Percentiles rank a stretch among this genome's conserved stretches.
These are phyloP conservation scores for Phytopythium delawarense DNA, from an alignment of 352 stramenopile species.

Conservation along the genomic window DNA sequence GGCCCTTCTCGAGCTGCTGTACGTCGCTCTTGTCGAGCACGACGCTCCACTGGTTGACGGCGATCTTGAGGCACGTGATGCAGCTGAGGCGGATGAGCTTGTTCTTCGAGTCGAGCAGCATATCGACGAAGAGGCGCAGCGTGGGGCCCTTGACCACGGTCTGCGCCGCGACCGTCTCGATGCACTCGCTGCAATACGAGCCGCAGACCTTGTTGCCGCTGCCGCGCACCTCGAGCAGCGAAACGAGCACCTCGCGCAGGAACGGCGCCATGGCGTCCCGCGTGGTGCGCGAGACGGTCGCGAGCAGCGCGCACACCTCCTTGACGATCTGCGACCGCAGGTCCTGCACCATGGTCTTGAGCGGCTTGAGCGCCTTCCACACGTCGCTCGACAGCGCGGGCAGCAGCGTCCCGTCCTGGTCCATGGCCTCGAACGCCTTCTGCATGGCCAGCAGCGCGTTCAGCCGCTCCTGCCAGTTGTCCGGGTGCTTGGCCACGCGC, in stretches of 20 bases:
- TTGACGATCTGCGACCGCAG: slow-evolving; percentile 86
- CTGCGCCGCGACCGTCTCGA: slow-evolving; percentile 58
- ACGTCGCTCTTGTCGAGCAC: slow-evolving; percentile 80
- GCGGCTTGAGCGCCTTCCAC: slow-evolving; percentile 70
- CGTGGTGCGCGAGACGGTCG: slow-evolving; percentile 57
- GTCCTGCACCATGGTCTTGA: slow-evolving; percentile 73
- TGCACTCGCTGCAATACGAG: slow-evolving; percentile 73
- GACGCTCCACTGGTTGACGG: slow-evolving; percentile 57
- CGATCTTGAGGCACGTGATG: slow-evolving; percentile 52
- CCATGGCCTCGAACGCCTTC: slow-evolving; percentile 57
- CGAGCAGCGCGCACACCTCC: slow-evolving; percentile 64
- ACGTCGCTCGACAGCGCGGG: slow-evolving; percentile 45
- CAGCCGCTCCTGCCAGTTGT: slow-evolving; percentile 84
- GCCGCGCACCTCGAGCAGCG: slow-evolving; percentile 73
- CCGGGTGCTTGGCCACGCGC: slow-evolving; percentile 61
- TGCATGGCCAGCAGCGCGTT: slow-evolving; percentile 60
- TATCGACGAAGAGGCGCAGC: slow-evolving; percentile 70
- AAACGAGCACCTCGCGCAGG: slow-evolving; percentile 63
- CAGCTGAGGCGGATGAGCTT: slow-evolving; percentile 77
- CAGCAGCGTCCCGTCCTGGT: slow-evolving; percentile 21
- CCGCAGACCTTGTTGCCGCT: slow-evolving; percentile 83
- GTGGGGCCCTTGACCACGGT: slow-evolving; percentile 74
- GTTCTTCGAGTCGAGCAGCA: slow-evolving; percentile 75
- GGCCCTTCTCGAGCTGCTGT: slow-evolving; percentile 70
- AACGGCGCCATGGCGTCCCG: slow-evolving; percentile 76